phyloP scores from a whole-genome alignment of 1,139 yeast species.

The Saccharomyces hybrid region DNA sequence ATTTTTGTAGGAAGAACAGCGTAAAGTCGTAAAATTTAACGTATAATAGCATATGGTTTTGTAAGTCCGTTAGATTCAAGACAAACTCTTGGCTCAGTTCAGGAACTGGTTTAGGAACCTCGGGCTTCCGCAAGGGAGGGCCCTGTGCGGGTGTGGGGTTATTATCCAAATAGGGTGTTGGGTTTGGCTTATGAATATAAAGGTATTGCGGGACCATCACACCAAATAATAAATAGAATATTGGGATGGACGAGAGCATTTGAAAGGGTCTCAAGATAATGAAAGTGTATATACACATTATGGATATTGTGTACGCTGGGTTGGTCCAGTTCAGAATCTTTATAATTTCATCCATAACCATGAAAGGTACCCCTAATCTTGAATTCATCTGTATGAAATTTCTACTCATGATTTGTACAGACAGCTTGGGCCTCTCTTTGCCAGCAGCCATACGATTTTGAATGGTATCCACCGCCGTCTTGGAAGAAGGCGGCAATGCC shows the following conservation, averaged over 20 bases:
- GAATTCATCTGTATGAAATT: slow-evolving; percentile 62
- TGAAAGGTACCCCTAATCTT: slow-evolving; percentile 54
- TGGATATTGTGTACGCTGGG: slow-evolving; percentile 55
- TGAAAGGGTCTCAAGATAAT: slow-evolving; percentile 57
- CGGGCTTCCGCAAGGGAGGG: slow-evolving; percentile 42
- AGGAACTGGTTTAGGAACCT: slow-evolving; percentile 65
- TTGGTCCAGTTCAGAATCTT: slow-evolving; percentile 56
- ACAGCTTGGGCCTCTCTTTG: slow-evolving; percentile 57
- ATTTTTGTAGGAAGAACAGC: slow-evolving; percentile 43
- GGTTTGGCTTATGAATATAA: slow-evolving; percentile 34
- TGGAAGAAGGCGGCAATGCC: slow-evolving; percentile 60
- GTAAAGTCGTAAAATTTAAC: slow-evolving; percentile 55
- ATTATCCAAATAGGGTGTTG: slow-evolving; percentile 25
- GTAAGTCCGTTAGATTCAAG: slow-evolving; percentile 74
- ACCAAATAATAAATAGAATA: slow-evolving; percentile 45
- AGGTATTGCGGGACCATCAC: slow-evolving; percentile 67
- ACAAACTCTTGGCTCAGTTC: slow-evolving; percentile 73
- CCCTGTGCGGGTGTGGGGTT: slow-evolving; percentile 54
- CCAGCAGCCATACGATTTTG: slow-evolving; percentile 51
- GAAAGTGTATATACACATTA: slow-evolving; percentile 49
- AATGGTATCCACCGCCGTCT: slow-evolving; percentile 33
- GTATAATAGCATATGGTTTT: slow-evolving; percentile 70
- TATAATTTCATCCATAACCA: slow-evolving; percentile 48
- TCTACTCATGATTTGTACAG: slow-evolving; percentile 60
- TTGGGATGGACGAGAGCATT: slow-evolving; percentile 44